Conservation (phyloP, 140 eudicot genomes). For the Flaveria floridana region DNA sequence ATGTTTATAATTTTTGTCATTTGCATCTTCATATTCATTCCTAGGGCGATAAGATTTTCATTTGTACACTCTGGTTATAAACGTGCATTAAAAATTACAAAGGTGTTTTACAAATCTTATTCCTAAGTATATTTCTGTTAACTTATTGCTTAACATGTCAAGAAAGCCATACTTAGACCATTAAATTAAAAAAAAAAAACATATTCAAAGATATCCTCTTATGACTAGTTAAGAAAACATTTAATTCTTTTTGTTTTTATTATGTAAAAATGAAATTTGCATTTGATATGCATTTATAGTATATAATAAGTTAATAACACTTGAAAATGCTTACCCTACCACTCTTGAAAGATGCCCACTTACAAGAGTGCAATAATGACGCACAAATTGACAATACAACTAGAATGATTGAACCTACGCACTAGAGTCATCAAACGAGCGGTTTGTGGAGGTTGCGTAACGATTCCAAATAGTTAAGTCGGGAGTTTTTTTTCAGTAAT, state of each 20-base stretch:
- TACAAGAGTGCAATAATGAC: background rate
- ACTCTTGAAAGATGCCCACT: slow-evolving; percentile 26
- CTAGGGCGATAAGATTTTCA: too few relatives aligned
- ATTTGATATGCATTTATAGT: background rate
- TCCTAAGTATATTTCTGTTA: background rate
- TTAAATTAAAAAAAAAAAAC: background rate
- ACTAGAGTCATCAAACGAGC: background rate
- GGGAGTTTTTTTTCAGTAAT: too few relatives aligned
- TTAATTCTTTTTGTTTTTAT: background rate
- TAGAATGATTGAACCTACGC: background rate
- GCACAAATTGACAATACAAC: slow-evolving; percentile 10
- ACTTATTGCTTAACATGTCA: background rate
- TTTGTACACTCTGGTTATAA: too few relatives aligned
- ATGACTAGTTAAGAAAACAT: background rate
- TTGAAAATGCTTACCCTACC: slow-evolving; percentile 22
- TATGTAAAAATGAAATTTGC: background rate
- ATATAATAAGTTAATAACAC: background rate
- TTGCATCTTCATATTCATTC: too few relatives aligned
- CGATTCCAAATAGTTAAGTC: background rate
- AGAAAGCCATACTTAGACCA: background rate
- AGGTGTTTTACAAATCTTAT: background rate
- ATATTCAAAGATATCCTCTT: background rate
- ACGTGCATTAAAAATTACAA: background rate
- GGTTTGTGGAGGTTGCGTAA: slow-evolving; percentile 1
- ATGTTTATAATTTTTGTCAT: too few relatives aligned